phyloP scores from a whole-genome alignment of 768 basidiomycete species.

The Boletus sp. region DNA sequence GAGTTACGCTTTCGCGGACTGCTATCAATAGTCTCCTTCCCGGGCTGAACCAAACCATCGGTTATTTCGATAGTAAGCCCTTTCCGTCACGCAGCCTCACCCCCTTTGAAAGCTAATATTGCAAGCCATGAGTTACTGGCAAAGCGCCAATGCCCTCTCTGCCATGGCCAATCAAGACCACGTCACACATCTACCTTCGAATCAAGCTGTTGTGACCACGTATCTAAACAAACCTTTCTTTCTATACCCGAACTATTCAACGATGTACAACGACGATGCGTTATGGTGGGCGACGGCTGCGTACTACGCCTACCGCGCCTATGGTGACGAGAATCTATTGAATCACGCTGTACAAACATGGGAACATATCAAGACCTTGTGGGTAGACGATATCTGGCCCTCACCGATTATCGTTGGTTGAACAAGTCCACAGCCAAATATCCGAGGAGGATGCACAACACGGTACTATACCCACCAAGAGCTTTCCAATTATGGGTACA shows the following conservation, averaged over 20 bases:
- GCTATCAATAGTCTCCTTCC: slow-evolving; percentile 43
- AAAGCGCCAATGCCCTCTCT: slow-evolving; percentile 50
- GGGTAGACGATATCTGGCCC: slow-evolving; percentile 12
- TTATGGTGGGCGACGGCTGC: slow-evolving; percentile 56
- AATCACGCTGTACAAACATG: slow-evolving; percentile 47
- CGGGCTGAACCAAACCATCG: slow-evolving; percentile 36
- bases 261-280: slow-evolving; percentile 22
- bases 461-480: slow-evolving; percentile 41
- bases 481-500: slow-evolving; percentile 38
- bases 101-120: neutral
- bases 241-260: slow-evolving; percentile 8
- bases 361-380: slow-evolving; percentile 49
- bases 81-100: neutral
- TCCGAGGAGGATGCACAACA: slow-evolving; percentile 39
- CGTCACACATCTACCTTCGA: neutral
- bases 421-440: slow-evolving; percentile 22
- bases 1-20: slow-evolving; percentile 41
- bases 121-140: slow-evolving; percentile 52
- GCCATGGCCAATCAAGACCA: slow-evolving; percentile 41
- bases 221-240: slow-evolving; percentile 8
- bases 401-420: neutral
- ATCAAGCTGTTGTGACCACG: slow-evolving; percentile 5
- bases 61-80: slow-evolving; percentile 43
- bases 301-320: slow-evolving; percentile 48
- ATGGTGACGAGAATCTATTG: slow-evolving; percentile 42